Percentiles rank a stretch among this genome's conserved stretches.
phyloP scores from a whole-genome alignment of 73 alveolate species.

The Tetrahymena thermophila region DNA sequence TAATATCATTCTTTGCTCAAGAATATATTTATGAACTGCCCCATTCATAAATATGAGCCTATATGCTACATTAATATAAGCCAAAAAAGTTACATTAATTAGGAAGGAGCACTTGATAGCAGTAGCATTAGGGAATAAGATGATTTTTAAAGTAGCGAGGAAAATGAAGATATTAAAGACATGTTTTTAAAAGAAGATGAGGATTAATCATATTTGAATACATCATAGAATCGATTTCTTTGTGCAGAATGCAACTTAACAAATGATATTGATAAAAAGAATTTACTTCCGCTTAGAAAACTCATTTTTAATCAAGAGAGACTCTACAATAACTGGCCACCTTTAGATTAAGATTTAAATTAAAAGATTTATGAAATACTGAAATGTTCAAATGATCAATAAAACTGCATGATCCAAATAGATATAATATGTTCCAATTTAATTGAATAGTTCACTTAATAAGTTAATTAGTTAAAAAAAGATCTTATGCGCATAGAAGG shows the following conservation, averaged over 20 bases:
- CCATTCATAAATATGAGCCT: neutral
- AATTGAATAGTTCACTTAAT: neutral
- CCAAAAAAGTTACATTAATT: neutral
- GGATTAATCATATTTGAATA: neutral
- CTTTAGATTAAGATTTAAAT: neutral
- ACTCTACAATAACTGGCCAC: neutral
- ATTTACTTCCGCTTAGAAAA: neutral
- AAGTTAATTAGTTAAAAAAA: neutral
- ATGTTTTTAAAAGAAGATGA: neutral
- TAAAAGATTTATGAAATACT: neutral
- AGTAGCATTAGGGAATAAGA: neutral
- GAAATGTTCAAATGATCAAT: neutral
- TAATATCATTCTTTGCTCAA: neutral
- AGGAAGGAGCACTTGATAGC: neutral
- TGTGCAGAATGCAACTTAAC: neutral
- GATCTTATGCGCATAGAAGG: neutral
- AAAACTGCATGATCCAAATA: neutral
- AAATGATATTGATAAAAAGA: neutral
- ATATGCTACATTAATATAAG: neutral
- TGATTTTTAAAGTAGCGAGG: neutral
- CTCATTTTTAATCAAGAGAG: neutral
- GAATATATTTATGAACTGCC: neutral
- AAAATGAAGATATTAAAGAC: neutral
- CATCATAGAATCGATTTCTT: neutral
- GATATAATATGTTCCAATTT: neutral